A percentile compares a stretch with the other conserved stretches of the same genome.
These are phyloP conservation scores for Elasticomyces elasticus DNA, from an alignment of 495 filamentous ascomycete genomes.

Conservation along the genomic window DNA sequence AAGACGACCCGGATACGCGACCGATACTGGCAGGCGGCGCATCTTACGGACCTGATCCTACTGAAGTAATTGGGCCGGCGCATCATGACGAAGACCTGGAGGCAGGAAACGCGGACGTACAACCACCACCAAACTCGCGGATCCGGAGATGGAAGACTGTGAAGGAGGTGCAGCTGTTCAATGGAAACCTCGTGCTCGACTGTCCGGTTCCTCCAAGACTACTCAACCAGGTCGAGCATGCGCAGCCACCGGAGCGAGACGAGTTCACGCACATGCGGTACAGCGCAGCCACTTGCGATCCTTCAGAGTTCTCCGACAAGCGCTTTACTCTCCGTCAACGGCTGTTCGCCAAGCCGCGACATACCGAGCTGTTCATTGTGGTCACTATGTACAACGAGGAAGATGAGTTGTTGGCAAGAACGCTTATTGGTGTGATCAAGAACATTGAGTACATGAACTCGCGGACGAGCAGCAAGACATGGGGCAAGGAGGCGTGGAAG, in stretches of 20 bases:
- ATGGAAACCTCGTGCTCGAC: slow-evolving; percentile 93
- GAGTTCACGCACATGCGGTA: slow-evolving; percentile 99
- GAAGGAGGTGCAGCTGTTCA: slow-evolving; percentile 93
- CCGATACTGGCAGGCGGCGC: slow-evolving; percentile 51
- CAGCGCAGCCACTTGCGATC: slow-evolving; percentile 92
- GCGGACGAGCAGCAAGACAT: slow-evolving; percentile 82
- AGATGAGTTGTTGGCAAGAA: slow-evolving; percentile 90
- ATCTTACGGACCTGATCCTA: slow-evolving; percentile 49
- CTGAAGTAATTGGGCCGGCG: slow-evolving; percentile 7
- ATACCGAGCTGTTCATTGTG: slow-evolving; percentile 95
- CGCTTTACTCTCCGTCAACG: slow-evolving; percentile 90
- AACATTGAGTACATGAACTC: slow-evolving; percentile 97
- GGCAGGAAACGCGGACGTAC: slow-evolving; percentile 26
- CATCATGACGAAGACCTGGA: slow-evolving; percentile 35
- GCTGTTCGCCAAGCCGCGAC: slow-evolving; percentile 83
- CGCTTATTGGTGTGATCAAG: slow-evolving; percentile 95
- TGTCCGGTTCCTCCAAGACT: slow-evolving; percentile 90
- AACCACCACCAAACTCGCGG: slow-evolving; percentile 47
- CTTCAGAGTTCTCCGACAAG: slow-evolving; percentile 71
- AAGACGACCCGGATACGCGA: slow-evolving; percentile 47
- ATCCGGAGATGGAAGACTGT: slow-evolving; percentile 96
- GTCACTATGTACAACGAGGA: slow-evolving; percentile 99
- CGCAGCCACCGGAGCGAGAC: slow-evolving; percentile 68
- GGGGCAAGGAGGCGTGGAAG: slow-evolving; percentile 98
- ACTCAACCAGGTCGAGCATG: slow-evolving; percentile 74